Evolutionary conservation across 192 early-diverging fungal species (phyloP), one percentile per base, ranked within the genome.

Genomic region (Haplosporangium gracile): DNA sequence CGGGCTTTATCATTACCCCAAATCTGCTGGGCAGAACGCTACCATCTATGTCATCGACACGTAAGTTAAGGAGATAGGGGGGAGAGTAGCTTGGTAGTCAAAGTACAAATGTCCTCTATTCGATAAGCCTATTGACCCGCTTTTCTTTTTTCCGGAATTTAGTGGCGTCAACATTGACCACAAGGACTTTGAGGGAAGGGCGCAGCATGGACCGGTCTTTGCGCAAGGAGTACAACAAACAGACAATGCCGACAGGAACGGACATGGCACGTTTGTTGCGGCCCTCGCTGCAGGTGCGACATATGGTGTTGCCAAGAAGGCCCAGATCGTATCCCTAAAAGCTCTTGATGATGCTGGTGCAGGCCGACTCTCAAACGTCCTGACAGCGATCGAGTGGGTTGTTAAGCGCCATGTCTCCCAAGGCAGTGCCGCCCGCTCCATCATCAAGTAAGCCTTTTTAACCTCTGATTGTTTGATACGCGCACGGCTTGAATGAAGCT

Each of bases 231-330:
- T 18, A 65, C 60, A 65, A 32, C 53, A 53, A 3, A 74, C 43
- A 13, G 86, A 89, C 26, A 82, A 71, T 24, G 38, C 40, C 0
- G 92, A 93, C 78, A 68, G 47, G 18, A 88, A 92, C 68, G 92
- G 92, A 9, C 92, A 93, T 70, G 92, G 92, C 2, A 93, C 92
- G 0, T 93, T 93, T 85, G 91, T 92, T n/a, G 93, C 92, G 9
- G 93, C 89, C 24, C 76, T 93, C 20, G 90, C 90, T 34, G 88
- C 88, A 26, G 93, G 93, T 5, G 80, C 85, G 2, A 85, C 82
- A 0, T 93, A 92, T 74, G 93, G 93, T 47, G 93, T 93, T 2
- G 93, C 93, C 7, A 93, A 93, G 72, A 85, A 90, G 34, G 90
- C 89, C 0, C 73, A 82, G 5, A 82, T 93, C 68, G 87, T 93